A percentile compares a stretch with the other conserved stretches of the same genome.
Conservation (phyloP, 2,329 filamentous ascomycete genomes). For the Xylaria sp. region DNA sequence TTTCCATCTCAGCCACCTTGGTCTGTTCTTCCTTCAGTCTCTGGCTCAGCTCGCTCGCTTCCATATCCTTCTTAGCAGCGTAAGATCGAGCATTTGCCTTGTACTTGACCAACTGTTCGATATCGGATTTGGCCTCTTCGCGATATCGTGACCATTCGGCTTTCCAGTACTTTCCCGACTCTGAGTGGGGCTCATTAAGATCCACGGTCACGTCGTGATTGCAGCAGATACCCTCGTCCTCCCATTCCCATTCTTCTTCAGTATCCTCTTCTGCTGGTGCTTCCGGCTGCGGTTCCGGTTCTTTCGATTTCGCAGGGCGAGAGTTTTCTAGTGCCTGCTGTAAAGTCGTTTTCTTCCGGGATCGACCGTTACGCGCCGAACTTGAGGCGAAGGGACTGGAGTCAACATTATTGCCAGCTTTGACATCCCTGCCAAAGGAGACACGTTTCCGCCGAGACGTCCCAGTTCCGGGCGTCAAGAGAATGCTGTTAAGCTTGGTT, state of each 20-base stretch:
- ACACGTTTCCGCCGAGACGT: conserved; percentile 72
- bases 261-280: conserved; percentile 50
- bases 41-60: conserved; percentile 73
- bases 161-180: conserved; percentile 85
- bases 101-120: conserved; percentile 82
- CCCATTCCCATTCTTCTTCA: conserved; percentile 68
- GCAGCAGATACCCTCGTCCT: conserved; percentile 62
- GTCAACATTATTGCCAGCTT: conserved; percentile 51
- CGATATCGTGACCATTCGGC: conserved; percentile 79
- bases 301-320: conserved; percentile 41
- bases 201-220: conserved; percentile 75
- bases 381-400: conserved; percentile 40
- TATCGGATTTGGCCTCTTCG: conserved; percentile 75
- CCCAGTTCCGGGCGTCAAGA: conserved; percentile 72
- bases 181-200: conserved; percentile 77
- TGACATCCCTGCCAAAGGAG: conserved; percentile 71
- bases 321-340: conserved; percentile 49
- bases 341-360: conserved; percentile 45
- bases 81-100: conserved; percentile 83
- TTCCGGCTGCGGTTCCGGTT: conserved; percentile 39
- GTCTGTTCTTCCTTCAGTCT: conserved; percentile 75
- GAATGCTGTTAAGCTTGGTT: conserved; percentile 66
- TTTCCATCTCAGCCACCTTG: conserved; percentile 73
- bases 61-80: conserved; percentile 79
- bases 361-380: conserved; percentile 32